Conservation (phyloP, 768 basidiomycete genomes). For the Austroboletus eburneus region DNA sequence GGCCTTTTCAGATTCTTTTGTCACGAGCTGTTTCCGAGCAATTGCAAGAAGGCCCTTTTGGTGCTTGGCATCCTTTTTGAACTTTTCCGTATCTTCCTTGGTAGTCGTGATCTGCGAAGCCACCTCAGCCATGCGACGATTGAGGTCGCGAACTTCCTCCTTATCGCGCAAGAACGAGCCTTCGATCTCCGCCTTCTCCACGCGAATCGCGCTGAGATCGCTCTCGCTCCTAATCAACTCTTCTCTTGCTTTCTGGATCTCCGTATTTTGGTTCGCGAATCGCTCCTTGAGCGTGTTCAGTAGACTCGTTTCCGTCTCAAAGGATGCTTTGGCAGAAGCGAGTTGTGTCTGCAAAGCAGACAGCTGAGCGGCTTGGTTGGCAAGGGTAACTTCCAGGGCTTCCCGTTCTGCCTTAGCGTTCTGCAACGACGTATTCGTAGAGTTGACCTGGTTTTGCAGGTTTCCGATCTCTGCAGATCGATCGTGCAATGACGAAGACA, state of each 20-base stretch:
- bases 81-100: constrained; percentile 78
- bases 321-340: constrained; percentile 75
- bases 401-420: constrained; percentile 62
- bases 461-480: constrained; percentile 87
- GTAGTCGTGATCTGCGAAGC: constrained; percentile 65
- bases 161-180: constrained; percentile 85
- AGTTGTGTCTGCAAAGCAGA: constrained; percentile 80
- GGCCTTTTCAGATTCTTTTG: constrained; percentile 73
- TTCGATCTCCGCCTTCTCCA: constrained; percentile 91
- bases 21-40: constrained; percentile 86
- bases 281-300: constrained; percentile 68
- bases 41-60: constrained; percentile 95
- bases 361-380: constrained; percentile 69
- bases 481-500: constrained; percentile 57
- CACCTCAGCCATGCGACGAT: constrained; percentile 79
- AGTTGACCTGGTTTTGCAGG: constrained; percentile 76
- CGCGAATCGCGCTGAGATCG: constrained; percentile 80
- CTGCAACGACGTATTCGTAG: constrained; percentile 70
- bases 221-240: constrained; percentile 89
- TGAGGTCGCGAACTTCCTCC: constrained; percentile 85
- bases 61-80: constrained; percentile 91
- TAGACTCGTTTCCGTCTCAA: constrained; percentile 77
- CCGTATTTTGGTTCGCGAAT: constrained; percentile 57
- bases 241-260: constrained; percentile 66
- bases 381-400: constrained; percentile 58